Base-by-base conservation (phyloP, 1,284 basidiomycete species). In the Schizopora paradoxa region DNA sequence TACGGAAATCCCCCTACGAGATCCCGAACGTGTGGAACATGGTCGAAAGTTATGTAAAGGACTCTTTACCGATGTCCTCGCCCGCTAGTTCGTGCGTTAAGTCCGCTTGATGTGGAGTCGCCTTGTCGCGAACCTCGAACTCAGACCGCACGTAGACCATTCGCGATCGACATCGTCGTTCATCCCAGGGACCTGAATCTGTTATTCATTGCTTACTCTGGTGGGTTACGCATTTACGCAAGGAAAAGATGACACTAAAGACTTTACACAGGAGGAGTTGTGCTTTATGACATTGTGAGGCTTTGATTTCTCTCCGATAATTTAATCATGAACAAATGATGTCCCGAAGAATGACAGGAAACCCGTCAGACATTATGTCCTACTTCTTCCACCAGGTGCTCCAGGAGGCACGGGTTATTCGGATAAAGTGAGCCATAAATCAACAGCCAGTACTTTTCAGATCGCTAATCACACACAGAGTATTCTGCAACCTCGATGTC, bases 151-250 rank as follows among this genome's bases (percentile, higher is more conserved):
- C 10, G 11, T 43, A 40, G 42, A 6, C 33, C 47, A 23, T 34
- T 43, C 6, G 11, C 44, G 13, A 34, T 86, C 7, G 87, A 89
- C 47, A 60, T 81, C 11, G 71, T 82, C 4, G 66, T 80, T 14
- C 89, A 93, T 62, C 92, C 92, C 1, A 72, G 87, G 46, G 81
- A 95, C 58, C 62, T 94, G 32, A 89, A 91, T 59, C 69, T 85
- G 14, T 56, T 94, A 6, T 82, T 95, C 40, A 69, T 95, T 21
- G 89, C 81, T 2, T 94, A 91, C 63, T 80, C 83, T 68, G 87
- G 86, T 77, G 29, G 35, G 11, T 33, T 39, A n/a, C n/a, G n/a
- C n/a, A n/a, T n/a, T n/a, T n/a, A n/a, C n/a, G n/a, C n/a, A n/a
- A n/a, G n/a, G n/a, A n/a, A n/a, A n/a, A 32, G 5, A 29, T n/a